Evolutionary conservation across 2,329 filamentous ascomycete genomes (phyloP), one percentile per base, ranked within the genome.

Genomic region (Diplodia mutila): DNA sequence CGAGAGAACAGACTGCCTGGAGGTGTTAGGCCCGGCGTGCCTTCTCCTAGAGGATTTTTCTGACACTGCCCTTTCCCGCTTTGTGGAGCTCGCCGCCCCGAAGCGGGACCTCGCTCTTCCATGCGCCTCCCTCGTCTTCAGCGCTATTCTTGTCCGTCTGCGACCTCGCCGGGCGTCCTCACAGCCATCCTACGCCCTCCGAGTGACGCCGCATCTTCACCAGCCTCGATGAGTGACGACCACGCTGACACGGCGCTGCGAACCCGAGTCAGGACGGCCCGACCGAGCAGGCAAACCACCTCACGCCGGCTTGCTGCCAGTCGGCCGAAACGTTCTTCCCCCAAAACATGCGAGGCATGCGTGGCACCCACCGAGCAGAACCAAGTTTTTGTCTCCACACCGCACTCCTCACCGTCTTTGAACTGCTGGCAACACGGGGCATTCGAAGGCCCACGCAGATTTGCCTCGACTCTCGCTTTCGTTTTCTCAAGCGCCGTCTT

Each of bases 241-340:
- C 11, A 1, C 59, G 59, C 59, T 63, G 59, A 63, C 59, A 48
- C 42, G 42, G 59, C 59, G 7, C 29, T 25, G 42, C 42, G 49
- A 51, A 27, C 34, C 59, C 32, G 59, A 63, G 42, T 63, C 59
- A 51, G 46, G 46, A 63, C 51, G 59, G 59, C 59, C 59, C 59
- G 59, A 63, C 37, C 57, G 4, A 51, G n/a, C 42, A 37, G 42
- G 59, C 59, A 63, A 63, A 37, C 59, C 27, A 51, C 49, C 59
- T 51, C 46, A 34, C 32, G 42, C 49, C 27, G 29, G n/a, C 18
- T 8, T n/a, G 18, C 7, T 14, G 9, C 48, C 16, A 61, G 42
- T 59, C 55, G 55, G 55, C 55, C 55, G 55, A 59, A 32, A 18
- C 57, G 16, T 1, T 61, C 39, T 34, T 42, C 21, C 39, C 14